Conservation (phyloP, 140 eudicot species). For the Anethum foeniculum region DNA sequence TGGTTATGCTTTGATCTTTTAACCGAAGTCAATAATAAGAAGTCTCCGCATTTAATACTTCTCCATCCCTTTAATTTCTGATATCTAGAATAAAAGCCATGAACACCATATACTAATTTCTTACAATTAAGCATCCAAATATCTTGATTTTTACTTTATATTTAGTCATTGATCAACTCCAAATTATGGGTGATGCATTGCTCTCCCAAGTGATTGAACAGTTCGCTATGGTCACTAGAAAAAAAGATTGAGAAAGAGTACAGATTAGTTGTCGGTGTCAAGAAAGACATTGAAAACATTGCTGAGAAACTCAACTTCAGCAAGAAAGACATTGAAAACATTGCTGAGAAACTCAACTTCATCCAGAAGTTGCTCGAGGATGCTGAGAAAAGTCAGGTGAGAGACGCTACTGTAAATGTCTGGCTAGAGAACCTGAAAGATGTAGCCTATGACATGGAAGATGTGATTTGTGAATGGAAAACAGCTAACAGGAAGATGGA, state of each 20-base stretch:
- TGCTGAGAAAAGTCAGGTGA: constrained; percentile 29
- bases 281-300: constrained; percentile 21
- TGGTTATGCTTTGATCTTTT: neutral
- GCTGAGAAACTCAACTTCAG: constrained; percentile 5
- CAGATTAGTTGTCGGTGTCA: constrained; percentile 15
- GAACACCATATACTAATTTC: neutral
- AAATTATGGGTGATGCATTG: constrained; percentile 27
- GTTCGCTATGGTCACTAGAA: constrained; percentile 15
- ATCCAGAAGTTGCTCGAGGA: constrained; percentile 20
- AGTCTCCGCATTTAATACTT: no score
- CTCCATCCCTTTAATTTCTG: no score
- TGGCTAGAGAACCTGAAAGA: constrained; percentile 31
- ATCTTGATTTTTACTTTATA: no score
- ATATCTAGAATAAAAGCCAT: neutral
- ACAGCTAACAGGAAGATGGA: constrained; percentile 16
- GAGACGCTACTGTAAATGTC: constrained; percentile 3
- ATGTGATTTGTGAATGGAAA: constrained; percentile 31
- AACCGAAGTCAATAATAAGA: neutral
- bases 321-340: constrained; percentile 21
- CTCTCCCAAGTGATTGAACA: constrained; percentile 20
- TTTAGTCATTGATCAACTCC: neutral
- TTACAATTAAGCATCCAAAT: neutral
- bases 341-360: constrained; percentile 5
- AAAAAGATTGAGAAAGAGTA: constrained; percentile 18
- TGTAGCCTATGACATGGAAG: constrained; percentile 28